Percentiles rank a stretch among this genome's conserved stretches.
phyloP scores from a whole-genome alignment of 805 yeast genomes.

The Tanozyma kutaoensis region DNA sequence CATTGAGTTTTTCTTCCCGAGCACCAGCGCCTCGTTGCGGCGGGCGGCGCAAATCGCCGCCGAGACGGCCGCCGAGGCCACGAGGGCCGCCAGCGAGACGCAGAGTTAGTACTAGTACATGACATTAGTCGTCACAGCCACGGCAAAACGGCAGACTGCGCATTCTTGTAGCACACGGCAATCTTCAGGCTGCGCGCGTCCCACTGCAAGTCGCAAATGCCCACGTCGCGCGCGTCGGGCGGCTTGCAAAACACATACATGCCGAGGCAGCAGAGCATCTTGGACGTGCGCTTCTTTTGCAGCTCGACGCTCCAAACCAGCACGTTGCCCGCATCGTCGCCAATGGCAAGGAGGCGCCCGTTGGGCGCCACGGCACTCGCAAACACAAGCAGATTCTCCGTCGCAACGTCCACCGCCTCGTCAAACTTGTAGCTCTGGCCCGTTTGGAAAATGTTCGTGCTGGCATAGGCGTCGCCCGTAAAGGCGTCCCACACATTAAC shows the following conservation, averaged over 20 bases:
- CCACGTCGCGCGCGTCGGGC: conserved; percentile 7
- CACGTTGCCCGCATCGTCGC: conserved; percentile 51
- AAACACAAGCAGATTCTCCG: conserved; percentile 38
- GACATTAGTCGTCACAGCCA: no score
- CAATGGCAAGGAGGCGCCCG: conserved; percentile 39
- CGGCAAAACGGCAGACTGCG: no score
- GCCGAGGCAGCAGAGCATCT: conserved; percentile 14
- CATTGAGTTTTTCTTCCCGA: conserved; percentile 37
- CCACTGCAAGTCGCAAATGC: conserved; percentile 28
- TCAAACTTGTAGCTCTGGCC: conserved; percentile 10
- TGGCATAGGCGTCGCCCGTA: conserved; percentile 23
- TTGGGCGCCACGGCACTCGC: conserved; percentile 40
- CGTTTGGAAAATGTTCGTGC: conserved; percentile 16
- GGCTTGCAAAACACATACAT: conserved; percentile 7
- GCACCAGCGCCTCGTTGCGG: conserved; percentile 17
- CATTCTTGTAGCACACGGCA: conserved; percentile 19
- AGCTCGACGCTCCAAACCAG: conserved; percentile 33
- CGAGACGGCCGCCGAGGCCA: no score
- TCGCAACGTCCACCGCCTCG: conserved; percentile 3
- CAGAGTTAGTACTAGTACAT: no score
- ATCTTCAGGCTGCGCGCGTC: conserved; percentile 12
- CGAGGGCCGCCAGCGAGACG: no score
- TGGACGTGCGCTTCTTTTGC: conserved; percentile 3
- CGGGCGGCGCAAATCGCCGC: conserved; percentile 10
- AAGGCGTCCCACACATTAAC: conserved; percentile 54